Evolutionary conservation across 345 rosid genomes (phyloP), one percentile per base, ranked within the genome.

Genomic region (Linum trigynum): DNA sequence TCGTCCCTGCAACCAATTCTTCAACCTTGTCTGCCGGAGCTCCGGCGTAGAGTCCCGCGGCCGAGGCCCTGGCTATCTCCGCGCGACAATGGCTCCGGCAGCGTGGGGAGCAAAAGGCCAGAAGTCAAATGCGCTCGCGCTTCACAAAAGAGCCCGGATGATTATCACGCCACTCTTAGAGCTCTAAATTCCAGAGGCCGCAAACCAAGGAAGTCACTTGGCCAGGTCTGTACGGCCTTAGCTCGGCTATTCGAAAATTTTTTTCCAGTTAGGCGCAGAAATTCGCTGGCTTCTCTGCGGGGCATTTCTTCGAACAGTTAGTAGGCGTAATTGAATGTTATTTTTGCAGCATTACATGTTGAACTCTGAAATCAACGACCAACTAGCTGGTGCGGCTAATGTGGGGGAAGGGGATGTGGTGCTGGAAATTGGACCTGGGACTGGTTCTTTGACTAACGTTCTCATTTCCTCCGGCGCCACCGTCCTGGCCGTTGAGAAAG

Each of bases 361-460:
- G 80, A 90, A 85, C 80, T 76, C 89, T 66, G 86, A 85, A 56
- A 84, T 90, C 17, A 92, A 92, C 64, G 82, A 88, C 67, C 78
- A 77, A 65, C 84, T 92, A 40, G 89, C 71, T 4, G 59, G 70
- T 48, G 80, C 81, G 32, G 97, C 91, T 36, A 60, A 77, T 57
- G 79, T 90, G 17, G 71, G 83, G 63, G 89, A 86, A 70, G 97
- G 94, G 63, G 94, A 92, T 61, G 64, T 86, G 57, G 94, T 92
- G 60, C 75, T 92, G 67, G 98, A 90, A 81, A 90, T 92, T 68
- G 98, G 98, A 43, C 94, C 97, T 0, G 98, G 97, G 51, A 90
- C 97, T 23, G 98, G 98, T 61, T 92, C 97, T 63, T 80, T 92
- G 59, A 90, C 98, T 65, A 82, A 86, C 69, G 85, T 83, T 37